Evolutionary conservation across 139 green algal genomes (phyloP).

Genomic region (Picochlorum sp.): DNA sequence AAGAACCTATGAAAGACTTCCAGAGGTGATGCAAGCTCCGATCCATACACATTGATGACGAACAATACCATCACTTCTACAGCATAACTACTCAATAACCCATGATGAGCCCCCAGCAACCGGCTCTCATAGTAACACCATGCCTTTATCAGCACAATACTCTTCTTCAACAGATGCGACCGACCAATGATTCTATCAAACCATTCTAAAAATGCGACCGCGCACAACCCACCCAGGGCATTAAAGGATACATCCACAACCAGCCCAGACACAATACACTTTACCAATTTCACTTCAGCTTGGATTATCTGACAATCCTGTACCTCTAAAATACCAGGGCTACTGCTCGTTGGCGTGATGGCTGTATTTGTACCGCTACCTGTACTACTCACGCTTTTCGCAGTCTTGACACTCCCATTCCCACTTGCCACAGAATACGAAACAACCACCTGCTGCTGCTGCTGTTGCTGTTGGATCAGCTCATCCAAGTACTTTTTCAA

Average conservation of each 20-base stretch:
- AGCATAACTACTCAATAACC: constrained; percentile 91
- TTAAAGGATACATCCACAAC: constrained; percentile 97
- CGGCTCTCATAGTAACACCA: constrained; percentile 98
- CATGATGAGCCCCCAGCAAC: constrained; percentile 88
- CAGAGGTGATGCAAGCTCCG: constrained; percentile 54
- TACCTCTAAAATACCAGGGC: background rate
- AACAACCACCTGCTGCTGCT: constrained; percentile 1
- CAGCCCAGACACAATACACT: constrained; percentile 90
- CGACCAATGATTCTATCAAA: constrained; percentile 63
- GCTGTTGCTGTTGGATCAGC: background rate
- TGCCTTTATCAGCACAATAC: constrained; percentile 93
- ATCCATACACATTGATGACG: constrained; percentile 76
- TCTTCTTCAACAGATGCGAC: constrained; percentile 88
- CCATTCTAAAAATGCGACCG: constrained; percentile 85
- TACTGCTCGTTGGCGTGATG: too few relatives aligned
- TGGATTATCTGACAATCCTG: constrained; percentile 13
- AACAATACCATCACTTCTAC: constrained; percentile 94
- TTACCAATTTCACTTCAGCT: constrained; percentile 81
- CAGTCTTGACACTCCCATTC: too few relatives aligned
- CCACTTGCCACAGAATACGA: too few relatives aligned
- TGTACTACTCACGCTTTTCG: too few relatives aligned
- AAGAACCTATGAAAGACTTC: constrained; percentile 87
- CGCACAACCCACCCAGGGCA: constrained; percentile 82
- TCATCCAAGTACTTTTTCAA: constrained; percentile 53
- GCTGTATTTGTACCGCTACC: background rate